phyloP scores from a whole-genome alignment of 306 rosid genomes.

The Rosa lucieae region DNA sequence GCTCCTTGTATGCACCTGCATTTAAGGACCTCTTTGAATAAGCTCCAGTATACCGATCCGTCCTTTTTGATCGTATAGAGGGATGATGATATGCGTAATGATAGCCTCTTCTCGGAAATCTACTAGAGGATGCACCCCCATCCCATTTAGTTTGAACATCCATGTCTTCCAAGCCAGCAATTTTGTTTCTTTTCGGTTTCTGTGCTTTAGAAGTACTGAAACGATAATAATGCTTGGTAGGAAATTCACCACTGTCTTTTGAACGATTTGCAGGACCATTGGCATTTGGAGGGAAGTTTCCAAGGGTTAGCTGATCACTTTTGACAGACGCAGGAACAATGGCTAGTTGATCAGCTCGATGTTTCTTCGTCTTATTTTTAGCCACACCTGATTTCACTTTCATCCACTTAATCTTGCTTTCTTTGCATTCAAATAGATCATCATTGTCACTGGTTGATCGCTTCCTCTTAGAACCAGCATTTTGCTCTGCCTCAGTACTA shows the following conservation, averaged over 20 bases:
- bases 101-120: conserved; percentile 22
- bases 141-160: conserved; percentile 55
- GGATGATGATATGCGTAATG: conserved; percentile 3
- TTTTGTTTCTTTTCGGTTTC: conserved; percentile 31
- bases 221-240: conserved; percentile 32
- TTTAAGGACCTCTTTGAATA: conserved; percentile 54
- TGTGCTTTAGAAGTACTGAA: conserved; percentile 32
- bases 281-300: conserved; percentile 14
- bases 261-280: conserved; percentile 32
- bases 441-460: conserved; percentile 13
- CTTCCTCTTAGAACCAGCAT: conserved; percentile 12
- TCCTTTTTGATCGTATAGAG: conserved; percentile 33
- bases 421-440: conserved; percentile 33
- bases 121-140: conserved; percentile 36
- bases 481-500: conserved; percentile 18
- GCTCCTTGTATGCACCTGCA: conserved; percentile 73
- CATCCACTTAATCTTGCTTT: conserved; percentile 25
- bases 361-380: conserved; percentile 20
- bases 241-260: conserved; percentile 31
- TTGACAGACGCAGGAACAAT: conserved; percentile 49
- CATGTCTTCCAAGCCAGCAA: conserved; percentile 43
- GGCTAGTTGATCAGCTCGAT: conserved; percentile 41
- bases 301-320: conserved; percentile 34
- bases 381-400: conserved; percentile 31
- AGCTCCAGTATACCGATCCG: conserved; percentile 26